phyloP scores from a whole-genome alignment of 1,139 yeast species.

The Yamadazyma spencermartinsiae region DNA sequence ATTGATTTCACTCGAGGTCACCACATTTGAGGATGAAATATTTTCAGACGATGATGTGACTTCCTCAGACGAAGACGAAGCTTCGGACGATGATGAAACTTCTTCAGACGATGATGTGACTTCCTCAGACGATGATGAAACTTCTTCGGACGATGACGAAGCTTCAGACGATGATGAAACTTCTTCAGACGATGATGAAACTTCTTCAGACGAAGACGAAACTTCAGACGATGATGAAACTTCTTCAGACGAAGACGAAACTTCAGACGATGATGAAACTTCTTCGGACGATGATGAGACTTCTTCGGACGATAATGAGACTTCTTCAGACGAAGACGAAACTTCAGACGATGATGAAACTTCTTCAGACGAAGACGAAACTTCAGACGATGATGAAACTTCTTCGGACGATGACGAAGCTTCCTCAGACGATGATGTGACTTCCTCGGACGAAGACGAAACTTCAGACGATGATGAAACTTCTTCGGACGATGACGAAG shows the following conservation, averaged over 20 bases:
- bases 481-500: neutral
- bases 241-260: neutral
- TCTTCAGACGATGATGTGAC: neutral
- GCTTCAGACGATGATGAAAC: constrained; percentile 1
- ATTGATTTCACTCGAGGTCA: neutral
- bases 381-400: neutral
- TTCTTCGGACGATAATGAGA: neutral
- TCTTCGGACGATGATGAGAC: neutral
- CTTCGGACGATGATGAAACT: neutral
- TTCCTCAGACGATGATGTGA: neutral
- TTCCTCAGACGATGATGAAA: constrained; percentile 1
- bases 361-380: neutral
- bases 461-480: neutral
- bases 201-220: neutral
- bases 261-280: neutral
- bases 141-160: neutral
- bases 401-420: neutral
- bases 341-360: neutral
- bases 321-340: neutral
- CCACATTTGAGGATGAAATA: neutral
- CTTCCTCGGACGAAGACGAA: neutral
- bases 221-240: neutral
- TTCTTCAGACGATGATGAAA: neutral
- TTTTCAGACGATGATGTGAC: neutral
- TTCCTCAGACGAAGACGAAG: neutral